Percentiles rank a stretch among this genome's conserved stretches.
These are phyloP conservation scores for Rhizoctonia solani DNA, from an alignment of 1,284 basidiomycete species.

Conservation along the genomic window DNA sequence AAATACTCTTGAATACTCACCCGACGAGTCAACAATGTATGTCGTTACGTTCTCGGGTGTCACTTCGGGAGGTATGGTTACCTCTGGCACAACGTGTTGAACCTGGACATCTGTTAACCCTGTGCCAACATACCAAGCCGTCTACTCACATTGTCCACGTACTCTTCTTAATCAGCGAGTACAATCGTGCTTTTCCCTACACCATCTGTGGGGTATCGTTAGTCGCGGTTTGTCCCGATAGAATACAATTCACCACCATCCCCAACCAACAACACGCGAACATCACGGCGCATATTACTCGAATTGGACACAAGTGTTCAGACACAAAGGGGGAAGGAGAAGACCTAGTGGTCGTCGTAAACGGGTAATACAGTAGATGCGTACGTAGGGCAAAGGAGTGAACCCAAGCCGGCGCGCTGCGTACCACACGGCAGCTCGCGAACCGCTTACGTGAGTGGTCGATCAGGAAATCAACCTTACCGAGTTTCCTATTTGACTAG, in stretches of 20 bases:
- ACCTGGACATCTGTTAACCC: slow-evolving; percentile 55
- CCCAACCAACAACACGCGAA: slow-evolving; percentile 39
- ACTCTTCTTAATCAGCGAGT: slow-evolving; percentile 90
- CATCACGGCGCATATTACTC: slow-evolving; percentile 37
- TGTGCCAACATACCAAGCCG: background rate
- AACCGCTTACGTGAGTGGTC: slow-evolving; percentile 12
- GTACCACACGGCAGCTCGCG: slow-evolving; percentile 15
- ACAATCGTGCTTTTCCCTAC: slow-evolving; percentile 78
- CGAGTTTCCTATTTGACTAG: background rate
- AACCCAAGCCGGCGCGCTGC: slow-evolving; percentile 14
- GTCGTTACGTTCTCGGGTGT: slow-evolving; percentile 96
- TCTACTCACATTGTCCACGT: slow-evolving; percentile 77
- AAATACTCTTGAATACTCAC: slow-evolving; percentile 53
- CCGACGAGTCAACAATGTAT: slow-evolving; percentile 92
- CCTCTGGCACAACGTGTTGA: slow-evolving; percentile 90
- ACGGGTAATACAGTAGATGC: background rate
- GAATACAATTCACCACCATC: too few species aligned
- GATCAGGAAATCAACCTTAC: background rate
- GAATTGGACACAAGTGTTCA: background rate
- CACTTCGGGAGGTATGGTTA: slow-evolving; percentile 94
- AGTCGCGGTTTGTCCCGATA: too few species aligned
- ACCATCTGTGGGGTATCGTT: slow-evolving; percentile 35
- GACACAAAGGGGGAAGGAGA: background rate
- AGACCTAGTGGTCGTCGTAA: background rate
- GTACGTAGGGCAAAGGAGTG: slow-evolving; percentile 1